phyloP scores from a whole-genome alignment of 106 monocot genomes.

The Dioscorea alata region DNA sequence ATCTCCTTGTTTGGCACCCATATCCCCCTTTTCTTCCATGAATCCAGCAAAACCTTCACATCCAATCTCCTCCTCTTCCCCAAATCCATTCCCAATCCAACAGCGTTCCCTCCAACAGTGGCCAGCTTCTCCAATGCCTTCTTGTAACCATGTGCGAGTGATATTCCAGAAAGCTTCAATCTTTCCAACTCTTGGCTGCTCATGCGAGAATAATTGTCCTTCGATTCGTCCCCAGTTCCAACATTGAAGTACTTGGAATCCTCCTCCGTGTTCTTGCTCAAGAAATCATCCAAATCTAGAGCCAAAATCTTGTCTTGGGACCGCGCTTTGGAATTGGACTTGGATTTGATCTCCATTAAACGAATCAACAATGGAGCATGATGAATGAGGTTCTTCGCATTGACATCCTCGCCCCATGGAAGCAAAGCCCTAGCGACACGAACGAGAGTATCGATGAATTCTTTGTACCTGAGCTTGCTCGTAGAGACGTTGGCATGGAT shows the following conservation, averaged over 20 bases:
- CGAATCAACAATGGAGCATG: slow-evolving; percentile 50
- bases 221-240: neutral
- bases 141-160: slow-evolving; percentile 27
- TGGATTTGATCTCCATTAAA: slow-evolving; percentile 58
- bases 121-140: slow-evolving; percentile 28
- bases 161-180: slow-evolving; percentile 33
- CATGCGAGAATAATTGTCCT: neutral
- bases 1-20: slow-evolving; percentile 27
- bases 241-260: slow-evolving; percentile 37
- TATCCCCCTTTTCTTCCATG: slow-evolving; percentile 23
- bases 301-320: neutral
- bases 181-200: slow-evolving; percentile 11
- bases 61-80: slow-evolving; percentile 34
- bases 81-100: slow-evolving; percentile 11
- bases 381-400: slow-evolving; percentile 43
- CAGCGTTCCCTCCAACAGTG: slow-evolving; percentile 1
- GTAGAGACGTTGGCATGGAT: slow-evolving; percentile 36
- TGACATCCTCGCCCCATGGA: slow-evolving; percentile 71
- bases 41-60: slow-evolving; percentile 18
- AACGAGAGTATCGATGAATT: slow-evolving; percentile 41
- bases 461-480: slow-evolving; percentile 36
- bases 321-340: neutral
- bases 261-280: slow-evolving; percentile 14
- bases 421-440: slow-evolving; percentile 44
- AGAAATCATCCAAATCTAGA: slow-evolving; percentile 13